phyloP scores from a whole-genome alignment of 108 stramenopile genomes.

The Nitzschia inconspicua region DNA sequence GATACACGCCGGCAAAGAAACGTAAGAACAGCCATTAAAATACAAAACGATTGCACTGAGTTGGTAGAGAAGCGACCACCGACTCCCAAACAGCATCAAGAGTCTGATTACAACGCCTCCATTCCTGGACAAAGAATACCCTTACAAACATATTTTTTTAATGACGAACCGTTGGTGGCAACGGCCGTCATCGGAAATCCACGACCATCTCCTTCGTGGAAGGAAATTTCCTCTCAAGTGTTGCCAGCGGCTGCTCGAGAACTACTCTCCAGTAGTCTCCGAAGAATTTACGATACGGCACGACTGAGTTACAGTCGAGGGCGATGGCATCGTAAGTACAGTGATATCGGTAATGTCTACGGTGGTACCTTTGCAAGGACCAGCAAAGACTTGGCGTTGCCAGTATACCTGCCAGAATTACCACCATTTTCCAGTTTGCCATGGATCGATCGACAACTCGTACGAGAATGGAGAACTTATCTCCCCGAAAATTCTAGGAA shows the following conservation, averaged over 20 bases:
- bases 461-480: slow-evolving; percentile 84
- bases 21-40: too few species aligned
- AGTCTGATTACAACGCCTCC: too few species aligned
- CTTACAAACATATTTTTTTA: too few species aligned
- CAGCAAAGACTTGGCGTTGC: background rate
- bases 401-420: slow-evolving; percentile 13
- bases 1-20: too few species aligned
- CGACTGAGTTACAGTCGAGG: slow-evolving; percentile 30
- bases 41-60: too few species aligned
- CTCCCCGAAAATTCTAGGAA: slow-evolving; percentile 13
- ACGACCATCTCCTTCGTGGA: slow-evolving; percentile 38
- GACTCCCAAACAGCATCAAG: too few species aligned
- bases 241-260: slow-evolving; percentile 50
- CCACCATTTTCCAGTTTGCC: slow-evolving; percentile 64
- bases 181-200: slow-evolving; percentile 9
- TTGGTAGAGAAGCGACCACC: too few species aligned
- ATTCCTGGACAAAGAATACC: too few species aligned
- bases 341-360: slow-evolving; percentile 40
- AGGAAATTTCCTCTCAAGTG: slow-evolving; percentile 44
- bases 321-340: slow-evolving; percentile 47
- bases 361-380: slow-evolving; percentile 29
- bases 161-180: background rate
- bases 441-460: slow-evolving; percentile 84
- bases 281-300: slow-evolving; percentile 39
- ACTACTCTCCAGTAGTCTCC: slow-evolving; percentile 32